Percentiles rank a stretch among this genome's conserved stretches.
Evolutionary conservation across 2,329 filamentous ascomycete species (phyloP).

Genomic region (Ilyonectria destructans): DNA sequence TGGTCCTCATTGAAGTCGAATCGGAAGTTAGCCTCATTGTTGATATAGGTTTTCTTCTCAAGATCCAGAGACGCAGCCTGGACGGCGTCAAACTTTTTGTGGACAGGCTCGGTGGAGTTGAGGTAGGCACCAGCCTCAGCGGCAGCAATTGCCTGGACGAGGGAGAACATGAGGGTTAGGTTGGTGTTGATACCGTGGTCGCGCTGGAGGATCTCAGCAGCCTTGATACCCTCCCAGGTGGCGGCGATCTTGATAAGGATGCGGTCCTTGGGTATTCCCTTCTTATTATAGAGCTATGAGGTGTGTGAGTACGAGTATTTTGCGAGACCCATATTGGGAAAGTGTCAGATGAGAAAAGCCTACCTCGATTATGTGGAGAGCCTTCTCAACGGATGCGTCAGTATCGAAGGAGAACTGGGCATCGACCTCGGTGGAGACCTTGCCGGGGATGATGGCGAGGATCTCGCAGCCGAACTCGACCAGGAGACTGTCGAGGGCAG

Average conservation of each 20-base stretch:
- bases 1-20: constrained; percentile 99
- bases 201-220: no score
- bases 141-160: constrained; percentile 93
- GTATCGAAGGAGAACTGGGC: constrained; percentile 96
- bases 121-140: constrained; percentile 97
- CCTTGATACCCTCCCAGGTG: constrained; percentile 99
- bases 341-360: constrained; percentile 49
- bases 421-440: constrained; percentile 99
- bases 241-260: constrained; percentile 99
- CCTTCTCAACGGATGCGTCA: constrained; percentile 93
- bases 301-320: constrained; percentile 31
- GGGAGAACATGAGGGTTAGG: constrained; percentile 98
- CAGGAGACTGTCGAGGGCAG: constrained; percentile 91
- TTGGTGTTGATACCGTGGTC: constrained; percentile 98
- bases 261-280: constrained; percentile 93
- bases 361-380: constrained; percentile 96
- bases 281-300: constrained; percentile 89
- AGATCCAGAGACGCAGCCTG: constrained; percentile 80
- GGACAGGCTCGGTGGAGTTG: constrained; percentile 85
- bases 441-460: constrained; percentile 95
- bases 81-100: constrained; percentile 90
- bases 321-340: background rate
- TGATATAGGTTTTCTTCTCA: constrained; percentile 91
- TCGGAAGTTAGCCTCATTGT: constrained; percentile 91
- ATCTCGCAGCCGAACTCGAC: constrained; percentile 99